Evolutionary conservation across 495 filamentous ascomycete species (phyloP).

Genomic region (Hypoxylon rickii): DNA sequence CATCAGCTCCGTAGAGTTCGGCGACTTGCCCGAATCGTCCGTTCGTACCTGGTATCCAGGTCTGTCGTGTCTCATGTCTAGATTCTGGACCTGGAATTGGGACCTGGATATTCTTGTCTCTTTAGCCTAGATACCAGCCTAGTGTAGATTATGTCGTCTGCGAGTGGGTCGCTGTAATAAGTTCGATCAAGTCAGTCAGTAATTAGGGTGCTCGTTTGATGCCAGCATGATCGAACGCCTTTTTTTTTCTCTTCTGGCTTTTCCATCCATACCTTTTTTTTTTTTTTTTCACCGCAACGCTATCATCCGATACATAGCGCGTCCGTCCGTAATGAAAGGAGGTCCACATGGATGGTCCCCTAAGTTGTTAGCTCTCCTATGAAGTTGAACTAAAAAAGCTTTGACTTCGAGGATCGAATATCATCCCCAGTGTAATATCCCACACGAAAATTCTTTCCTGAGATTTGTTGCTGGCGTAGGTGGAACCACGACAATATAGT

Average conservation of each 20-base stretch:
- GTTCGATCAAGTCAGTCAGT: slow-evolving; percentile 8
- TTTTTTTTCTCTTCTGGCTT: slow-evolving; percentile 9
- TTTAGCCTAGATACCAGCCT: slow-evolving; percentile 29
- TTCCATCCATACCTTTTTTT: no score
- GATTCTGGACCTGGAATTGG: slow-evolving; percentile 16
- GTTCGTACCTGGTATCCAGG: no score
- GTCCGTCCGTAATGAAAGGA: slow-evolving; percentile 17
- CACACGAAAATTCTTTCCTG: slow-evolving; percentile 19
- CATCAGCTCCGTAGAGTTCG: slow-evolving; percentile 20
- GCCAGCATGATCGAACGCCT: slow-evolving; percentile 11
- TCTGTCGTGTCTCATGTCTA: slow-evolving; percentile 11
- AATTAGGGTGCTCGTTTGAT: slow-evolving; percentile 15
- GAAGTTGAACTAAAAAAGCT: slow-evolving; percentile 18
- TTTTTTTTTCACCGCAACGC: slow-evolving; percentile 26
- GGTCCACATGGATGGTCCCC: no score
- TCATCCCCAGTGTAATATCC: slow-evolving; percentile 31
- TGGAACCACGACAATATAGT: slow-evolving; percentile 32
- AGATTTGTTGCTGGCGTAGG: slow-evolving; percentile 26
- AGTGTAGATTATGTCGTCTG: no score
- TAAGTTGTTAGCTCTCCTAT: neutral
- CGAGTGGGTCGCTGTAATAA: slow-evolving; percentile 13
- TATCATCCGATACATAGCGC: slow-evolving; percentile 25
- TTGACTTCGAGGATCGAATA: slow-evolving; percentile 28
- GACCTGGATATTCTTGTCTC: no score
- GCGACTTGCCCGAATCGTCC: slow-evolving; percentile 8